Evolutionary conservation across 164 flowering plant species (phyloP), one percentile per base, ranked within the genome.

Genomic region (Umbellularia californica): DNA sequence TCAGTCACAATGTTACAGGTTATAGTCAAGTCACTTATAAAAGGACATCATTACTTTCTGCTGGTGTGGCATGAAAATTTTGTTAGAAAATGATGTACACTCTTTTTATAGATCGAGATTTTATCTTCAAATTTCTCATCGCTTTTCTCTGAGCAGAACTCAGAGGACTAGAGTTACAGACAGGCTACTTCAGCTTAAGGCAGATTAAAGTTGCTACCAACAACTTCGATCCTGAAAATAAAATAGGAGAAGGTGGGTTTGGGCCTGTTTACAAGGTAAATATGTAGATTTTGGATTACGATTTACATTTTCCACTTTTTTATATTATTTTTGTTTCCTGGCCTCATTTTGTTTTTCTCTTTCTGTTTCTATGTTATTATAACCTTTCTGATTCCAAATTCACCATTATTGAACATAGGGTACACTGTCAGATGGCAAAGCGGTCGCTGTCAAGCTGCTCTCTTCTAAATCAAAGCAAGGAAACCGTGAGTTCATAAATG

Each of bases 231-330:
- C 12, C 75, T 72, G 77, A 41, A 58, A 88, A 86, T 74, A 88
- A 85, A 78, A 80, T 88, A 60, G 89, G 91, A 52, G 88, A 88
- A 84, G 91, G 91, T 22, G 91, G 91, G 15, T 88, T 88, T 79
- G 91, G 91, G 51, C 67, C 87, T 25, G 91, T 88, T 58, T 88
- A 77, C 85, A 85, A 86, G 88, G 91, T 85, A 79, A 19, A 64
- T 20, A 35, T 69, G 11, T 41, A 41, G 47, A 41, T 41, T 15
- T n/a, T 2, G 2, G 23, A 47, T 28, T 20, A 69, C 52, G n/a
- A 5, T 19, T 66, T 28, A 30, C 33, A 30, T 14, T 20, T n/a
- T 69, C 23, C 23, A 19, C 20, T 33, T 12, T 20, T 68, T 19
- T 33, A 17, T 23, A 10, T 13, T 3, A 25, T 5, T 66, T 5